Evolutionary conservation across 768 basidiomycete genomes (phyloP).

Genomic region (Kwoniella mangroviensis): DNA sequence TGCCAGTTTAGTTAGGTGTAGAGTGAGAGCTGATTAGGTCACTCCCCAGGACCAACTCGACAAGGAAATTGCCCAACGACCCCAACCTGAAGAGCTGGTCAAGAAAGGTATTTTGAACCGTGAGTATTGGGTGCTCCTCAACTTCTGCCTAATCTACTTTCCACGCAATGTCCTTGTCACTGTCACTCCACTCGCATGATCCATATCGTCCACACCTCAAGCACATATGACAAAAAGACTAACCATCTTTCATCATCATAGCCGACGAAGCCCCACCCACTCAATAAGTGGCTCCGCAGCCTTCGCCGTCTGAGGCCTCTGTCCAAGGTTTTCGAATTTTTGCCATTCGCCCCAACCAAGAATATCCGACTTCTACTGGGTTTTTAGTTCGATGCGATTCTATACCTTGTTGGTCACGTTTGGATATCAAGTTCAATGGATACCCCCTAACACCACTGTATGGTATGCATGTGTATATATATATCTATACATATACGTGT

Average conservation of each 20-base stretch:
- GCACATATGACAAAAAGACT: background rate
- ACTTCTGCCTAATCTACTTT: background rate
- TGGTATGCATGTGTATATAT: background rate
- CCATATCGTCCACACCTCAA: background rate
- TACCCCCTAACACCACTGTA: background rate
- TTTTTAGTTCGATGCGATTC: background rate
- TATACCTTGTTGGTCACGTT: background rate
- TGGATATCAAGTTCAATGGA: too few species aligned
- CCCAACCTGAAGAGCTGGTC: slow-evolving; percentile 68
- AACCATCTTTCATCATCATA: slow-evolving; percentile 7
- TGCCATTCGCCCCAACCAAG: background rate
- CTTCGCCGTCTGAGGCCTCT: background rate
- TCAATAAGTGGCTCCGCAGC: slow-evolving; percentile 26
- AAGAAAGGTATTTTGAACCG: slow-evolving; percentile 68
- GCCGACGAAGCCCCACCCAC: slow-evolving; percentile 42
- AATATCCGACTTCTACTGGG: background rate
- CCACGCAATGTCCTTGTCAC: slow-evolving; percentile 1
- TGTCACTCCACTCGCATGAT: background rate
- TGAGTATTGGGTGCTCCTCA: slow-evolving; percentile 40
- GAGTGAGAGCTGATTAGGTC: too few species aligned
- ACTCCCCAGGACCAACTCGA: slow-evolving; percentile 67
- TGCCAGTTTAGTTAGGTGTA: too few species aligned
- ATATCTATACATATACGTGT: too few species aligned
- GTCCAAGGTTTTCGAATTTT: background rate
- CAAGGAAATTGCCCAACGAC: slow-evolving; percentile 66